Conservation (phyloP, 73 alveolate species). For the Durusdinium trenchii region DNA sequence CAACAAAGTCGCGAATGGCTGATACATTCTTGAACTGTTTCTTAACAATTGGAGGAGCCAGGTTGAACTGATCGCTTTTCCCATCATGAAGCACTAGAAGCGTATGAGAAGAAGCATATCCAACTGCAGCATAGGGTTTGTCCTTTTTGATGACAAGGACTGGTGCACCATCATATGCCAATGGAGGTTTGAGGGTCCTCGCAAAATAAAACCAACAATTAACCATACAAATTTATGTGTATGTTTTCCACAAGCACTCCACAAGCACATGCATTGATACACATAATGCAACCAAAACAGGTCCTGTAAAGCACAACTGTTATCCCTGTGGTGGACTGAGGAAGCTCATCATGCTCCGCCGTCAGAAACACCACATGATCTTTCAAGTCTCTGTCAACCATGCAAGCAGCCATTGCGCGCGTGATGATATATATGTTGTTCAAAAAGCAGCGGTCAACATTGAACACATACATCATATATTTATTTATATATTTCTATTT, state of each 20-base stretch:
- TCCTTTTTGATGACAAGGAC: not conserved
- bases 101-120: not conserved
- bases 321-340: not conserved
- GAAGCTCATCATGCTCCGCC: not conserved
- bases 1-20: not conserved
- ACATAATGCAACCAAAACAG: not conserved
- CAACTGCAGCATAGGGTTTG: not conserved
- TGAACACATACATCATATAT: too few relatives aligned
- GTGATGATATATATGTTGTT: too few relatives aligned
- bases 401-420: too few relatives aligned
- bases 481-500: too few relatives aligned
- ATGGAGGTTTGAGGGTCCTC: not conserved
- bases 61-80: not conserved
- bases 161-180: not conserved
- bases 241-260: not conserved
- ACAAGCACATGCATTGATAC: too few relatives aligned
- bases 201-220: not conserved
- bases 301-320: not conserved
- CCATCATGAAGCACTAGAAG: not conserved
- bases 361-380: not conserved
- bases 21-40: not conserved
- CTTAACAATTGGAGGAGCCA: not conserved
- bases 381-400: too few relatives aligned
- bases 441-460: too few relatives aligned
- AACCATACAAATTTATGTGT: not conserved